These are phyloP conservation scores for Hordeum marinum DNA, from an alignment of 176 grass and related monocot species.

Conservation along the genomic window DNA sequence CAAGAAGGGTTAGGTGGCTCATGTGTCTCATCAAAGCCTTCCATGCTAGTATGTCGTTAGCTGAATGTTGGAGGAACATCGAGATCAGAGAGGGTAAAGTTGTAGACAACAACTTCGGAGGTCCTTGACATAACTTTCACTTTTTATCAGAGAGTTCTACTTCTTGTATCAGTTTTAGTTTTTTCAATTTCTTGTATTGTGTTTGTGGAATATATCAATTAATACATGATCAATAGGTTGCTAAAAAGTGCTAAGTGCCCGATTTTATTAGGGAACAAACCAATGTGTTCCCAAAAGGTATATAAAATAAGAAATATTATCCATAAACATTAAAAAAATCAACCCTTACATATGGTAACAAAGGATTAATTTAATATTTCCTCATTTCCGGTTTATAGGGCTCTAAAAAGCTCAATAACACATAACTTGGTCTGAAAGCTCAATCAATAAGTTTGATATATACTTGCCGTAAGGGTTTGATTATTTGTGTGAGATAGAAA, in stretches of 20 bases:
- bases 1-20: not conserved
- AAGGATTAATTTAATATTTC: not conserved
- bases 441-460: not conserved
- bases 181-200: not conserved
- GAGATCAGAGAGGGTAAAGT: not conserved
- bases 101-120: not conserved
- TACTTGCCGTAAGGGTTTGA: not conserved
- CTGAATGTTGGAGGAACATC: not conserved
- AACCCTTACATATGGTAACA: not conserved
- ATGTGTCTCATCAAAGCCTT: not conserved
- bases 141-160: not conserved
- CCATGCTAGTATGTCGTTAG: not conserved
- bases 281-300: not conserved
- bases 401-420: too few relatives aligned
- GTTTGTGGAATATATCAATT: not conserved
- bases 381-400: too few relatives aligned
- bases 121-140: not conserved
- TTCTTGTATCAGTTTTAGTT: not conserved
- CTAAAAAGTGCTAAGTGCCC: not conserved
- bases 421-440: not conserved
- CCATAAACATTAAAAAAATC: not conserved
- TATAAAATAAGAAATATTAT: not conserved
- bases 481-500: too few relatives aligned
- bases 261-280: not conserved
- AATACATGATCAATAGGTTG: not conserved